Conservation (phyloP, 345 rosid genomes). For the Ailanthus altissimus region DNA sequence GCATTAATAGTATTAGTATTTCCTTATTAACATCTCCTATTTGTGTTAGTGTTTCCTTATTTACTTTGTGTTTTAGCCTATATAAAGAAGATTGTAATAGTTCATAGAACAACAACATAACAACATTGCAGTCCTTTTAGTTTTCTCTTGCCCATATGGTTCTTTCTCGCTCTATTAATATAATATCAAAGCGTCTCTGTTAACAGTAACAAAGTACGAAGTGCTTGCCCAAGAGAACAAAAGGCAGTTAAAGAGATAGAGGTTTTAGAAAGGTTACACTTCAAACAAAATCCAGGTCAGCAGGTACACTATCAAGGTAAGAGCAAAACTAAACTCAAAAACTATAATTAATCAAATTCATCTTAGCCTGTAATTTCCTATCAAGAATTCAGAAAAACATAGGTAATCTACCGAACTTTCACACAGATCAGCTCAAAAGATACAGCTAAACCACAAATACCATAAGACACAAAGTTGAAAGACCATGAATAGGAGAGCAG, state of each 20-base stretch:
- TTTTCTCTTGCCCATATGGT: too few relatives aligned
- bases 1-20: too few relatives aligned
- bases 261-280: neutral
- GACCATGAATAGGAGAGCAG: neutral
- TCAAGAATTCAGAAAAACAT: neutral
- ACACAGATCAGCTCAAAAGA: neutral
- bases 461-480: neutral
- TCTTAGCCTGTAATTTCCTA: neutral
- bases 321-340: neutral
- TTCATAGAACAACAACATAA: too few relatives aligned
- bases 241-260: neutral
- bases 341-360: neutral
- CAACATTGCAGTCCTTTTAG: too few relatives aligned
- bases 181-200: neutral
- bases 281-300: neutral
- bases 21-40: too few relatives aligned
- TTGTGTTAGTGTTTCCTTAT: too few relatives aligned
- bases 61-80: too few relatives aligned
- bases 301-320: conserved; percentile 1
- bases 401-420: neutral
- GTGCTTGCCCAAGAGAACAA: neutral
- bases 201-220: neutral
- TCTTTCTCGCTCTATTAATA: too few relatives aligned
- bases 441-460: neutral
- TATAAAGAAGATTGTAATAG: too few relatives aligned